These are phyloP conservation scores for Ganoderma lucidum DNA, from an alignment of 1,284 basidiomycete species.

Conservation along the genomic window DNA sequence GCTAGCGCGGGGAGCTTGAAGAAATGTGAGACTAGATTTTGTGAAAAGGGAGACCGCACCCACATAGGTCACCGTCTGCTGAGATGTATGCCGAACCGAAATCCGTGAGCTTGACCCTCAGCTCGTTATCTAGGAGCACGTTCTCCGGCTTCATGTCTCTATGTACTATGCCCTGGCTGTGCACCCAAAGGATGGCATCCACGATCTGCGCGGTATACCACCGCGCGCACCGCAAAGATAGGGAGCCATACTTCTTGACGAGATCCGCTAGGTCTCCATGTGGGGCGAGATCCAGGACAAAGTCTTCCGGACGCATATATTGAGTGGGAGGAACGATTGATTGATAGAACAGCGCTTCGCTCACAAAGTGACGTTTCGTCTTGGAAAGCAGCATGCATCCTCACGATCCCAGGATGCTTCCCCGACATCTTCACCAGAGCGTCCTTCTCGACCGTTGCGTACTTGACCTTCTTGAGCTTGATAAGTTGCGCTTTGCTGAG, in stretches of 20 bases:
- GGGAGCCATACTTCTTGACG: conserved; percentile 31
- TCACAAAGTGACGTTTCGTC: conserved; percentile 31
- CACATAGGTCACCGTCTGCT: conserved; percentile 27
- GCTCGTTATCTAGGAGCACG: conserved; percentile 27
- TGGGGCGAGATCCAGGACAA: conserved; percentile 30
- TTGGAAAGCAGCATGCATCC: conserved; percentile 31
- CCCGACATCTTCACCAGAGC: conserved; percentile 28
- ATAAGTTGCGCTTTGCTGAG: conserved; percentile 32
- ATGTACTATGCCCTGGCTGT: conserved; percentile 29
- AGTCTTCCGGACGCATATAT: conserved; percentile 17
- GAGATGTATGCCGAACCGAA: conserved; percentile 31
- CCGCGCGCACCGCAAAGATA: conserved; percentile 24
- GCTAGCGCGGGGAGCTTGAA: conserved; percentile 28
- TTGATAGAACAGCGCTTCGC: not conserved
- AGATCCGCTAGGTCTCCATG: conserved; percentile 31
- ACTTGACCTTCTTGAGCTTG: conserved; percentile 33
- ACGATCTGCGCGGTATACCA: conserved; percentile 32
- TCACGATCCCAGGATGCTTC: conserved; percentile 29
- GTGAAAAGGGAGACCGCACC: not conserved
- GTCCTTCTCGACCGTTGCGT: conserved; percentile 32
- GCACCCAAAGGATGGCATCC: conserved; percentile 31
- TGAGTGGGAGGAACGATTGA: not conserved
- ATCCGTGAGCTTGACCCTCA: conserved; percentile 28
- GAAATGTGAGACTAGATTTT: not conserved
- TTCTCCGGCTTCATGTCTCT: conserved; percentile 33